phyloP scores from a whole-genome alignment of 1,139 yeast genomes.

The Pneumocystis wakefieldiae region DNA sequence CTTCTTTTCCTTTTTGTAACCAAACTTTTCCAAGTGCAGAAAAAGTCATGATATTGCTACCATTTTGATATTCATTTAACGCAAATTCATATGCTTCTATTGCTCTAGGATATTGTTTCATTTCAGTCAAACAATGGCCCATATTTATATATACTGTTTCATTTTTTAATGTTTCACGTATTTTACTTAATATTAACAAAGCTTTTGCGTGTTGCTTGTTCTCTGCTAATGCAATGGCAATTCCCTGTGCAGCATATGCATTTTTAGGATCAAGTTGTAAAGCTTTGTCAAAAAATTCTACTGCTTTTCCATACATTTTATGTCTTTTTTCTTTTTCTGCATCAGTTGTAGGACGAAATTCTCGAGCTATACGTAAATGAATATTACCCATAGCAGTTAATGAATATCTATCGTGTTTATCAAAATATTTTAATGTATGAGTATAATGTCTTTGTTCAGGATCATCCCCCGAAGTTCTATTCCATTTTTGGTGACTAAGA shows the following conservation, averaged over 20 bases:
- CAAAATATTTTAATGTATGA: conserved; percentile 64
- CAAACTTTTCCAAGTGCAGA: conserved; percentile 77
- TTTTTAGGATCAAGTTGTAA: conserved; percentile 68
- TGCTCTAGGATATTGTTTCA: conserved; percentile 70
- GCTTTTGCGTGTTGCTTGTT: conserved; percentile 61
- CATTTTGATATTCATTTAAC: conserved; percentile 41
- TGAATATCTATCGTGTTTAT: conserved; percentile 76
- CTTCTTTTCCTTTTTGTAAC: conserved; percentile 65
- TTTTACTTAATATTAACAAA: conserved; percentile 70
- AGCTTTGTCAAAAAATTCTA: conserved; percentile 79
- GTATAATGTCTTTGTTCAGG: conserved; percentile 67
- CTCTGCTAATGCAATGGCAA: conserved; percentile 86
- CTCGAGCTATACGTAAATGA: conserved; percentile 71
- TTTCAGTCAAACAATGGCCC: conserved; percentile 76
- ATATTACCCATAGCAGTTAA: conserved; percentile 79
- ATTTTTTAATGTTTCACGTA: conserved; percentile 78
- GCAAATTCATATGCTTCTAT: conserved; percentile 36
- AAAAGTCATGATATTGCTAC: conserved; percentile 49
- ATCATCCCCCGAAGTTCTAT: conserved; percentile 38
- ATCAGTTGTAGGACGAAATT: conserved; percentile 38
- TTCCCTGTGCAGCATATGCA: conserved; percentile 94
- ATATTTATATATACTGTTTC: conserved; percentile 69
- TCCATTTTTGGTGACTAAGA: conserved; percentile 34
- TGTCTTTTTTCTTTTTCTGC: conserved; percentile 52
- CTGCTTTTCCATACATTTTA: conserved; percentile 72